Base-by-base conservation (phyloP, 73 alveolate genomes). In the Paramecium bursaria region DNA sequence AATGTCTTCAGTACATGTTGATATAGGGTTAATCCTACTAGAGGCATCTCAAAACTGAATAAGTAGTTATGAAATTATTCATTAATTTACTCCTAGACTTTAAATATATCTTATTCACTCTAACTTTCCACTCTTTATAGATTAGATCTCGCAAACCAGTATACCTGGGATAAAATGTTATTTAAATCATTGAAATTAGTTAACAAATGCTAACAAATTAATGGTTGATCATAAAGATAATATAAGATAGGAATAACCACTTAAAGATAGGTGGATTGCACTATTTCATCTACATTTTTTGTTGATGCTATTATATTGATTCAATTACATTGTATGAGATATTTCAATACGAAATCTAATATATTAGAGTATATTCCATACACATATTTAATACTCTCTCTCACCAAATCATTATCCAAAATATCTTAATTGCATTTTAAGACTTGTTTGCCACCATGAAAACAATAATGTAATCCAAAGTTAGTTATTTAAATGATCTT, bases 351-450 rank as follows among this genome's bases (percentile, higher is more conserved):
- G 13, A 79, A 35, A 42, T 79, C 89, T 9, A 79, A 48, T 13
- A 57, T 48, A 17, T 53, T 79, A 19, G 46, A 47, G 35, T 53
- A 54, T 42, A 79, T 25, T 79, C 89, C 89, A 54, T 54, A 79
- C 0, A 73, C 76, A 54, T 39, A 79, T 55, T 79, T 79, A 13
- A 79, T 53, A 21, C 79, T 53, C n/a, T 79, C 76, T 27, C 89
- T 79, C 15, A 73, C 80, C 48, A 79, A 79, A 79, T 42, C 76
- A 79, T 79, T 73, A 53, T 79, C 77, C 21, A 53, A 53, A 7
- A 79, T 73, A 11, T 50, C 82, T 50, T 53, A 29, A 6, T 21
- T 31, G 29, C 57, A 27, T 17, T 46, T 55, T 17, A 53, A 61
- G 51, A 53, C 26, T 26, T 33, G 50, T 49, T 60, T 33, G 10